Evolutionary conservation across 805 yeast genomes (phyloP).

Genomic region (Zygosaccharomyces lentus): DNA sequence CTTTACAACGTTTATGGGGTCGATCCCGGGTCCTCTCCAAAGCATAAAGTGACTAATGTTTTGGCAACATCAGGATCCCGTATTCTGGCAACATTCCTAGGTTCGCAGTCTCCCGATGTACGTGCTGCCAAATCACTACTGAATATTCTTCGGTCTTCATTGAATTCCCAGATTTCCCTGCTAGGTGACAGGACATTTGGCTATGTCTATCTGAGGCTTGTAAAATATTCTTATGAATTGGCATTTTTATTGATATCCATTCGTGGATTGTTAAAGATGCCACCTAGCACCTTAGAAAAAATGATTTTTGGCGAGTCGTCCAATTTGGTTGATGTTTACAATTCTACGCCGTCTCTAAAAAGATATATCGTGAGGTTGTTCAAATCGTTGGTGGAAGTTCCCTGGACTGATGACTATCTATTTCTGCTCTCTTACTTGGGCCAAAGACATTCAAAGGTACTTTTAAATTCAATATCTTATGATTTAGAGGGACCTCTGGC

Average conservation of each 20-base stretch:
- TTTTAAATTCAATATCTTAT: slow-evolving; percentile 54
- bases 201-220: slow-evolving; percentile 36
- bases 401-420: slow-evolving; percentile 60
- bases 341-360: slow-evolving; percentile 46
- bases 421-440: slow-evolving; percentile 82
- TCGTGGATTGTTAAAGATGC: slow-evolving; percentile 45
- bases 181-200: slow-evolving; percentile 36
- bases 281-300: slow-evolving; percentile 64
- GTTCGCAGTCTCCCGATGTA: slow-evolving; percentile 44
- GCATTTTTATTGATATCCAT: slow-evolving; percentile 53
- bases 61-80: slow-evolving; percentile 48
- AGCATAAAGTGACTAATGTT: slow-evolving; percentile 44
- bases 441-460: slow-evolving; percentile 50
- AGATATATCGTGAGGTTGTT: slow-evolving; percentile 51
- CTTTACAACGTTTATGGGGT: slow-evolving; percentile 53
- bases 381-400: slow-evolving; percentile 51
- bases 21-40: slow-evolving; percentile 39
- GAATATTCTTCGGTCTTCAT: slow-evolving; percentile 17
- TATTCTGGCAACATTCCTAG: slow-evolving; percentile 55
- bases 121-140: slow-evolving; percentile 36
- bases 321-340: slow-evolving; percentile 53
- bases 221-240: slow-evolving; percentile 49
- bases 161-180: slow-evolving; percentile 16
- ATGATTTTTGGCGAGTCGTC: slow-evolving; percentile 54
- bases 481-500: slow-evolving; percentile 59